Evolutionary conservation across 306 rosid genomes (phyloP).

Genomic region (Oemleria cerasiformis): DNA sequence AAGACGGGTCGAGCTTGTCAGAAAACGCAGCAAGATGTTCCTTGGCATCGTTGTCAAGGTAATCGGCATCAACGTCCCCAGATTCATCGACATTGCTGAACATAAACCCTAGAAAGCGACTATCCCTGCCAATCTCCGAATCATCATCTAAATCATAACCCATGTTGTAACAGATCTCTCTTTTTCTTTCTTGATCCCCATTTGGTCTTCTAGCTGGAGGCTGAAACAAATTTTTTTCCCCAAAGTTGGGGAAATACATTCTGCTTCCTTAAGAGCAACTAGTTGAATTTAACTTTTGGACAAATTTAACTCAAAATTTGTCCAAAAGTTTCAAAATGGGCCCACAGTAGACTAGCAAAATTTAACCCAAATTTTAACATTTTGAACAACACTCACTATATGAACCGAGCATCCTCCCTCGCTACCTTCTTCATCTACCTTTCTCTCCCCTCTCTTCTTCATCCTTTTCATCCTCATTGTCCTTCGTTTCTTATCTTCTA

Average conservation of each 20-base stretch:
- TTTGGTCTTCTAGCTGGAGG: not conserved
- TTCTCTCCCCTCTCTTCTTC: too few species aligned
- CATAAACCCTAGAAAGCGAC: slow-evolving; percentile 81
- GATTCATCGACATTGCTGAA: slow-evolving; percentile 92
- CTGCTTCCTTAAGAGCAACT: not conserved
- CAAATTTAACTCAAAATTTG: too few species aligned
- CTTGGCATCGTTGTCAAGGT: slow-evolving; percentile 90
- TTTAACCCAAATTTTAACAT: too few species aligned
- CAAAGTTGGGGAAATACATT: not conserved
- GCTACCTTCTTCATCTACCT: too few species aligned
- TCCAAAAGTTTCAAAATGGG: too few species aligned
- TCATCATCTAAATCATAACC: slow-evolving; percentile 51
- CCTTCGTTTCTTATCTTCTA: too few species aligned
- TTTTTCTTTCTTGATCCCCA: not conserved
- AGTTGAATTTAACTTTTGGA: too few species aligned
- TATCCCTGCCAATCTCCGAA: slow-evolving; percentile 68
- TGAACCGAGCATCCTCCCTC: too few species aligned
- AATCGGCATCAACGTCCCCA: slow-evolving; percentile 89
- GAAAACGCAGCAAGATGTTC: slow-evolving; percentile 85
- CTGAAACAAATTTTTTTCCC: not conserved
- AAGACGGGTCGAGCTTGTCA: slow-evolving; percentile 76
- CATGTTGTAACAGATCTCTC: not conserved
- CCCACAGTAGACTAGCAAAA: too few species aligned
- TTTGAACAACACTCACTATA: too few species aligned
- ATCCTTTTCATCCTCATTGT: too few species aligned